Base-by-base conservation (phyloP, 176 grass and related monocot genomes). In the Cenchrus purpureus region DNA sequence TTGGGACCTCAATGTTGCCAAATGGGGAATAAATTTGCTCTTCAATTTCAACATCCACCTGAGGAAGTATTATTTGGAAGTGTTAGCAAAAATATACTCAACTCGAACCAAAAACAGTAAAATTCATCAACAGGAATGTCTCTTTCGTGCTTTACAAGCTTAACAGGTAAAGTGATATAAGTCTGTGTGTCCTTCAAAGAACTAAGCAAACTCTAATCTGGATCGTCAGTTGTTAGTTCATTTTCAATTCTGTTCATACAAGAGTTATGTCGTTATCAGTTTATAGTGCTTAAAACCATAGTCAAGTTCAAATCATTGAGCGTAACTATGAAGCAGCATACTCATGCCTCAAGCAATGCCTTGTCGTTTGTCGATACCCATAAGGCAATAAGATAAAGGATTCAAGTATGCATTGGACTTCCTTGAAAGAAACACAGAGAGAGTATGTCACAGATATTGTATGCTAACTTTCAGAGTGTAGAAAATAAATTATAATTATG, bases 11-110 rank as follows among this genome's bases (percentile, higher is more conserved):
- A 68, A 90, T 83, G 68, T 87, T 87, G 31, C 88, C 84, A 53
- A 80, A 87, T 67, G 89, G 85, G 54, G 89, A 87, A 85, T 75
- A 87, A 14, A 80, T 48, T 80, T 84, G 62, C 80, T 87, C 89
- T 84, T 91, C 80, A n/a, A 80, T 83, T 80, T 87, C 89, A 68
- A 75, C 22, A 34, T n/a, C 75, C 31, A 79, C 76, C 89, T 91
- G 89, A 69, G 32, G 11, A 91, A 84, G 75, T 55, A 85, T 28
- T 43, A 58, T 75, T 70, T 45, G 3, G 6, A 88, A 59, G 77
- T 42, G 60, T 91, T 77, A 82, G 65, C 42, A 62, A 22, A 71
- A 70, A 42, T 52, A 25, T 31, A 71, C 28, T 65, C 7, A 43
- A 7, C 57, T 74, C 2, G 46, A 73, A 77, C 19, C 19, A 71